Percentiles rank a stretch among this genome's conserved stretches.
Evolutionary conservation across 441 rosid species (phyloP).

Genomic region (Gossypium trilobum): DNA sequence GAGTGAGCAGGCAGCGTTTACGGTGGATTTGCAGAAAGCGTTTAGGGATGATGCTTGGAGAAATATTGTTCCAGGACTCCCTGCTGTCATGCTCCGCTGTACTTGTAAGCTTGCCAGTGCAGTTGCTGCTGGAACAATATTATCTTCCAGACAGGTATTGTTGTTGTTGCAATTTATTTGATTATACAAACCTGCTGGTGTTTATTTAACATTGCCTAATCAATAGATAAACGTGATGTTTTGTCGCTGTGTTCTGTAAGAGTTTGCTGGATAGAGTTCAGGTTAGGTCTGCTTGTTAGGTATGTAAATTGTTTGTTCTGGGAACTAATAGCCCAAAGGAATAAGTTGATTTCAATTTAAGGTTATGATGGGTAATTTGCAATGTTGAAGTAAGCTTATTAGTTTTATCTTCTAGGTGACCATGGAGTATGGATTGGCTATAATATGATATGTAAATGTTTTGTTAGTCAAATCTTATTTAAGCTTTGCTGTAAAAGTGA

Average conservation of each 20-base stretch:
- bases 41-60: conserved; percentile 57
- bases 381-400: neutral
- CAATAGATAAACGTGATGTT: neutral
- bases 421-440: neutral
- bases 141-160: conserved; percentile 55
- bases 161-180: neutral
- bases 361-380: neutral
- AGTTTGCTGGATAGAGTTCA: neutral
- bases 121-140: conserved; percentile 44
- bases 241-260: neutral
- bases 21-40: conserved; percentile 53
- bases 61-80: conserved; percentile 57
- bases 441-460: neutral
- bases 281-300: neutral
- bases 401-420: neutral
- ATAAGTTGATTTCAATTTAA: neutral
- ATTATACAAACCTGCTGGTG: neutral
- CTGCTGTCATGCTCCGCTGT: conserved; percentile 44
- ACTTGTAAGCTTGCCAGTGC: conserved; percentile 58
- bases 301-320: neutral
- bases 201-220: neutral
- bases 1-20: conserved; percentile 57
- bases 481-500: neutral
- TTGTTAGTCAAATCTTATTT: neutral
- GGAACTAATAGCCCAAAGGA: neutral